Evolutionary conservation across 2,329 filamentous ascomycete species (phyloP).

Genomic region (Aspergillus arachidicola): DNA sequence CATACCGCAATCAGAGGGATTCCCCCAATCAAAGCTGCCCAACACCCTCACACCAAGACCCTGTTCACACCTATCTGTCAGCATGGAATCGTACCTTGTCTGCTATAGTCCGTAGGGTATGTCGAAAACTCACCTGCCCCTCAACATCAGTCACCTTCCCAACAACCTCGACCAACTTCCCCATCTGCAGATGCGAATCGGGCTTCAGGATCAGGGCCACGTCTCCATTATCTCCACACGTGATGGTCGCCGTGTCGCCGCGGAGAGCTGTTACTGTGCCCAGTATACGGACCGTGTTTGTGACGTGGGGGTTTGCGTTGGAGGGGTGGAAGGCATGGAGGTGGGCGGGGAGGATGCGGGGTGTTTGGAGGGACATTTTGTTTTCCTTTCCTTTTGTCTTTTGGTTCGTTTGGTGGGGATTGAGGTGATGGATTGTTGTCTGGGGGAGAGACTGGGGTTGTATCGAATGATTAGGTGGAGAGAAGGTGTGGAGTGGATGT

Average conservation of each 20-base stretch:
- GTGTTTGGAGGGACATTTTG: slow-evolving; percentile 72
- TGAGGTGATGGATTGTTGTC: background rate
- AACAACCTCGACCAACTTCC: slow-evolving; percentile 49
- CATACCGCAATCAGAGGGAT: slow-evolving; percentile 43
- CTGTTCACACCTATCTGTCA: slow-evolving; percentile 22
- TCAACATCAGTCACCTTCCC: slow-evolving; percentile 49
- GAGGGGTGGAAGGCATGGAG: slow-evolving; percentile 73
- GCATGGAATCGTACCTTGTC: background rate
- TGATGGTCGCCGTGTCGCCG: slow-evolving; percentile 78
- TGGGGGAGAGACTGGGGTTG: background rate
- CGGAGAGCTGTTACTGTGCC: slow-evolving; percentile 82
- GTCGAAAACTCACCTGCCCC: slow-evolving; percentile 36
- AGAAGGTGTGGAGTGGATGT: background rate
- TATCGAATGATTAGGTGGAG: background rate
- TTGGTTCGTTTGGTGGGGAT: background rate
- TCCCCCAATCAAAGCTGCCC: slow-evolving; percentile 46
- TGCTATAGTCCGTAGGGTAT: background rate
- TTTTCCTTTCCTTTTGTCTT: background rate
- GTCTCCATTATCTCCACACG: slow-evolving; percentile 68
- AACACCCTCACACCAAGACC: slow-evolving; percentile 46
- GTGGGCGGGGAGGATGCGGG: slow-evolving; percentile 79
- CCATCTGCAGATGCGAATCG: slow-evolving; percentile 47
- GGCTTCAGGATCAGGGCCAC: slow-evolving; percentile 75
- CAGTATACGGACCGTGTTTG: slow-evolving; percentile 76
- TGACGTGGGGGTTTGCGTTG: slow-evolving; percentile 35